Evolutionary conservation across 2,329 filamentous ascomycete genomes (phyloP), one percentile per base, ranked within the genome.

Genomic region (Alternaria triticimaculans): DNA sequence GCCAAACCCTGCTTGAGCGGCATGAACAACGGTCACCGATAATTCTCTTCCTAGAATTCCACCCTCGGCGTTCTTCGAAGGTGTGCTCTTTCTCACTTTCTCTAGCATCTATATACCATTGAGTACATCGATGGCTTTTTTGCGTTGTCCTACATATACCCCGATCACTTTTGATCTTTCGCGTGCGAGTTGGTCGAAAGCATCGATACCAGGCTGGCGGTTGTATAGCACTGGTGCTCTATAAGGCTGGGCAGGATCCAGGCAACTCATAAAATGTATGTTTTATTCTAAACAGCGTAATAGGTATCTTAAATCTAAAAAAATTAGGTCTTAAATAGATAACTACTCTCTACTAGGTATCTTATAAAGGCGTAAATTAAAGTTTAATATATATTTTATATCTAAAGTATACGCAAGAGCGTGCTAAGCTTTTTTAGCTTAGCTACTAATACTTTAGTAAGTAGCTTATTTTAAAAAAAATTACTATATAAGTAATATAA

Each of bases 81-180:
- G 30, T 37, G 49, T n/a, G 20, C 49, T 53, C 37, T 6, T 60
- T 23, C 60, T 66, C 43, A 33, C 63, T 28, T 51, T 14, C 14
- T 23, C n/a, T n/a, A 10, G 18, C 30, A 53, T 7, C 18, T n/a
- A 2, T 5, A 30, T 56, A 26, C 25, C 21, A 46, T 43, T 21
- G 54, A 23, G 23, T 55, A 14, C 26, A 18, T 21, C 14, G 12
- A 48, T 58, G 41, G 55, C 48, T 30, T 50, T 58, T 44, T 25
- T 33, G 45, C 28, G 28, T 54, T 30, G 28, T 18, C 41, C 51
- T 43, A 30, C 18, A 41, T 60, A 60, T 63, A 54, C 50, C 43
- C 56, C 8, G 25, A 33, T 44, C 21, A n/a, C 2, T 25, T 2
- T 7, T 30, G 1, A 30, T 26, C 43, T 49, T 37, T 11, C 20